Evolutionary conservation across 805 yeast species (phyloP), one percentile per base, ranked within the genome.

Genomic region (Ogataea naganishii): DNA sequence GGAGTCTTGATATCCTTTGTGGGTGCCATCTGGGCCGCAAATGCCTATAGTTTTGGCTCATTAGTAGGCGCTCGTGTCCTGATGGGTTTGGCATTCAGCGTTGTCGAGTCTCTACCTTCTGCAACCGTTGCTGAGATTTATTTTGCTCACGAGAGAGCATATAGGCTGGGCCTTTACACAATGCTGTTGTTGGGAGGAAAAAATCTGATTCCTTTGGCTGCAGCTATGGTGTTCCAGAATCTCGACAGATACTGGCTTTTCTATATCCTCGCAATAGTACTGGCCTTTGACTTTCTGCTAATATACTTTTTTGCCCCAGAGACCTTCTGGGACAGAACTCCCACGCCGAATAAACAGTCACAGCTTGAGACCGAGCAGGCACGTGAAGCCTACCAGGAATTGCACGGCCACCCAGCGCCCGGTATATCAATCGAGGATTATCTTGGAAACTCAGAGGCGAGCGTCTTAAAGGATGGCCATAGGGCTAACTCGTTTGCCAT

Each of bases 71-170:
- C 75, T 2, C 62, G 81, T 37, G 60, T 75, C 3, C 47, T 74
- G 12, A 62, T 64, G 43, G 80, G 79, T n/a, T 47, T 75, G 31
- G 80, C 80, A 4, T 68, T 72, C 23, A 62, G 77, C 4, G 77
- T 80, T 4, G 64, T 73, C 9, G 81, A 75, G 49, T 68, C 76
- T 3, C 53, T 75, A 31, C 79, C 80, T 2, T 60, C 71, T 2
- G 65, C 80, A 4, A 69, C 78, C 2, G 66, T 75, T 28, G 75
- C 79, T 5, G 81, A 75, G 42, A 69, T 75, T 28, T 63, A 57
- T 41, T 65, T 64, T 39, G 59, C 59, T 32, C 68, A 65, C 36
- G 62, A 64, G 38, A 43, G 63, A 31, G 61, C 63, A 4, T 39
- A 44, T 18, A 51, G 55, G 14, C 39, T 60, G 45, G 55, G 58